Percentiles rank a stretch among this genome's conserved stretches.
These are phyloP conservation scores for Friedmanniomyces simplex DNA, from an alignment of 495 filamentous ascomycete species.

Conservation along the genomic window DNA sequence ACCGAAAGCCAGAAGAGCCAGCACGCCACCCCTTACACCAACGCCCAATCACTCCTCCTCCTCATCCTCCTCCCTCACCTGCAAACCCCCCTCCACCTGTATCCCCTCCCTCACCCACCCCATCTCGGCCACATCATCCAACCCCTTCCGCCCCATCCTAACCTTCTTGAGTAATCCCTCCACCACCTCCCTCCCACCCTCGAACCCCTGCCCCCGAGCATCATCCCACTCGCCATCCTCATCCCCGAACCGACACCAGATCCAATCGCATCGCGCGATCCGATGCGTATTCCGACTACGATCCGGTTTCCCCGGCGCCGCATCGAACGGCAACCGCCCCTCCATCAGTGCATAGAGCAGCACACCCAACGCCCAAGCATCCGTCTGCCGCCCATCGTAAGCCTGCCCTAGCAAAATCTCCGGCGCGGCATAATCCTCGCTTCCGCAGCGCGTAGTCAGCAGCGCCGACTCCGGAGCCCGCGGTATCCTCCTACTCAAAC, in stretches of 20 bases:
- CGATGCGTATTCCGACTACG: slow-evolving; percentile 64
- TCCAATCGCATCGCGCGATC: slow-evolving; percentile 92
- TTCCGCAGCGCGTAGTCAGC: slow-evolving; percentile 82
- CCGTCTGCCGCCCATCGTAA: slow-evolving; percentile 86
- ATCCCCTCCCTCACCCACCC: slow-evolving; percentile 73
- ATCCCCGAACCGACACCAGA: slow-evolving; percentile 74
- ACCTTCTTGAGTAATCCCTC: slow-evolving; percentile 74
- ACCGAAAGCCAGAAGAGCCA: neutral
- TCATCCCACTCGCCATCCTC: slow-evolving; percentile 61
- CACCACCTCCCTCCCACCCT: slow-evolving; percentile 67
- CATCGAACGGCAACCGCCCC: slow-evolving; percentile 83
- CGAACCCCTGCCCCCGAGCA: slow-evolving; percentile 45
- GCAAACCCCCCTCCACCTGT: slow-evolving; percentile 56
- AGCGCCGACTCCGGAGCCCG: slow-evolving; percentile 58
- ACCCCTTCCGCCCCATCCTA: slow-evolving; percentile 53
- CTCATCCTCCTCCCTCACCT: slow-evolving; percentile 57
- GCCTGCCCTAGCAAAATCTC: slow-evolving; percentile 91
- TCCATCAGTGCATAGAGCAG: slow-evolving; percentile 90
- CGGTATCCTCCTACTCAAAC: slow-evolving; percentile 74
- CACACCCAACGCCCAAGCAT: slow-evolving; percentile 93
- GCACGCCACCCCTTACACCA: no score
- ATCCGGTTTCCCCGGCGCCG: slow-evolving; percentile 49
- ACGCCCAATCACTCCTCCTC: slow-evolving; percentile 35
- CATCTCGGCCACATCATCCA: slow-evolving; percentile 58
- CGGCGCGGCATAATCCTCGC: slow-evolving; percentile 92